Percentiles rank a stretch among this genome's conserved stretches.
These are phyloP conservation scores for Suillus plorans DNA, from an alignment of 768 basidiomycete genomes.

Conservation along the genomic window DNA sequence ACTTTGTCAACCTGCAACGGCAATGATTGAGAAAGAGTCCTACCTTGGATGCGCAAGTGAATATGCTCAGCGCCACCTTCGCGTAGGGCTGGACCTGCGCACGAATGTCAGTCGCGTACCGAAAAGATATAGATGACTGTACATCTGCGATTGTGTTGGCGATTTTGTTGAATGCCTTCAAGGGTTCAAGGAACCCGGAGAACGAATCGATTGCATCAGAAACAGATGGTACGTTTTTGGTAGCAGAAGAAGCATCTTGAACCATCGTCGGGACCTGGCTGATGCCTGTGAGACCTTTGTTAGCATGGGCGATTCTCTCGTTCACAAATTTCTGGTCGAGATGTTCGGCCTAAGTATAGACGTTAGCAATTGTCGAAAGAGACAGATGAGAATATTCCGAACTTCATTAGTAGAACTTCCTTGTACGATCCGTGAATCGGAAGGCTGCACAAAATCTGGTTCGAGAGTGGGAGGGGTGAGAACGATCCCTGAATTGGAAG, in stretches of 20 bases:
- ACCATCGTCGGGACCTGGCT: fast-evolving
- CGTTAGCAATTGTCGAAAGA: background rate
- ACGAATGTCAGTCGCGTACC: background rate
- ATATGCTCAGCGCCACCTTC: background rate
- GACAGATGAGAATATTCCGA: background rate
- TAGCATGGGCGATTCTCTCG: background rate
- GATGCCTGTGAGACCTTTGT: background rate
- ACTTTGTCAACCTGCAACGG: background rate
- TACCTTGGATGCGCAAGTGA: background rate
- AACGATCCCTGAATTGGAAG: background rate
- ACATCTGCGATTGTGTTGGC: background rate
- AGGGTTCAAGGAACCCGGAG: background rate
- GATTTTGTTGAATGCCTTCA: background rate
- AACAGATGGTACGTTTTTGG: background rate
- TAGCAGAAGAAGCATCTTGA: background rate
- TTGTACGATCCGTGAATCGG: too few relatives aligned
- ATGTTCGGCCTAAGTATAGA: background rate
- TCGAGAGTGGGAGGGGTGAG: background rate
- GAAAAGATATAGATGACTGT: background rate
- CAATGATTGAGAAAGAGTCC: too few relatives aligned
- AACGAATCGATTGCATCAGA: background rate
- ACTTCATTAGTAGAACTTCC: background rate
- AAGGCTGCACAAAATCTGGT: background rate
- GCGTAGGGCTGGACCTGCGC: background rate
- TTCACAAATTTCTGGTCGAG: background rate